Conservation (phyloP, 371 early-diverging fungal genomes). For the Mucor lusitanicus region DNA sequence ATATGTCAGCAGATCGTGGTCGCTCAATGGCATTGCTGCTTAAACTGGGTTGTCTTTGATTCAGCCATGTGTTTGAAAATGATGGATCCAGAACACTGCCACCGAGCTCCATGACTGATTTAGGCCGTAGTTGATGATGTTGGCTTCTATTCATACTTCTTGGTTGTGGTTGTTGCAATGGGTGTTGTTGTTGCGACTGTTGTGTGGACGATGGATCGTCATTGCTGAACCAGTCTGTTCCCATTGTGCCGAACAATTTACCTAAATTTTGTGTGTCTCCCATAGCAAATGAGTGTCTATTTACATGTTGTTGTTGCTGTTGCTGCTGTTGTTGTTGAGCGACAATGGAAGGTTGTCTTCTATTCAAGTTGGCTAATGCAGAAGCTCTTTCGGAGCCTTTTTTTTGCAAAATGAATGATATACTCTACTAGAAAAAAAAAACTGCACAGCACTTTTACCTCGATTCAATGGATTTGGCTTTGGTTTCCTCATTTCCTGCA, state of each 20-base stretch:
- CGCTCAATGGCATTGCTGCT: constrained; percentile 44
- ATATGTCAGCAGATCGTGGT: constrained; percentile 70
- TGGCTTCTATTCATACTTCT: not conserved
- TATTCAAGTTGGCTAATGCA: constrained; percentile 7
- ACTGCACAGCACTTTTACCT: constrained; percentile 49
- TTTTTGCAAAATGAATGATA: constrained; percentile 16
- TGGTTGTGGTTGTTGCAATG: not conserved
- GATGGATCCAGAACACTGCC: constrained; percentile 22
- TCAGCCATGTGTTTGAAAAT: constrained; percentile 39
- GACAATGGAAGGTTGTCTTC: constrained; percentile 4
- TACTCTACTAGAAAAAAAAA: too few species aligned
- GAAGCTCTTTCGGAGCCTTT: constrained; percentile 33
- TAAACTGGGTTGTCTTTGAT: constrained; percentile 17
- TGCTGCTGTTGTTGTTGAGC: not conserved
- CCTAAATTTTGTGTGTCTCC: constrained; percentile 55
- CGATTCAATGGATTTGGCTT: constrained; percentile 52
- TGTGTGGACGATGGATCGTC: constrained; percentile 14
- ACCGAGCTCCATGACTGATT: constrained; percentile 49
- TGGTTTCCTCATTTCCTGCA: constrained; percentile 73
- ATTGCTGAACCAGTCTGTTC: constrained; percentile 17
- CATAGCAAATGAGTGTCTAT: constrained; percentile 53
- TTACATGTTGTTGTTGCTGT: not conserved
- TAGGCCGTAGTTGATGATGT: constrained; percentile 33
- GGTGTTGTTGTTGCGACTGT: not conserved
- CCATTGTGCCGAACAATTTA: constrained; percentile 33